These are phyloP conservation scores for Diaporthe citriasiana DNA, from an alignment of 2,329 filamentous ascomycete species.

Conservation along the genomic window DNA sequence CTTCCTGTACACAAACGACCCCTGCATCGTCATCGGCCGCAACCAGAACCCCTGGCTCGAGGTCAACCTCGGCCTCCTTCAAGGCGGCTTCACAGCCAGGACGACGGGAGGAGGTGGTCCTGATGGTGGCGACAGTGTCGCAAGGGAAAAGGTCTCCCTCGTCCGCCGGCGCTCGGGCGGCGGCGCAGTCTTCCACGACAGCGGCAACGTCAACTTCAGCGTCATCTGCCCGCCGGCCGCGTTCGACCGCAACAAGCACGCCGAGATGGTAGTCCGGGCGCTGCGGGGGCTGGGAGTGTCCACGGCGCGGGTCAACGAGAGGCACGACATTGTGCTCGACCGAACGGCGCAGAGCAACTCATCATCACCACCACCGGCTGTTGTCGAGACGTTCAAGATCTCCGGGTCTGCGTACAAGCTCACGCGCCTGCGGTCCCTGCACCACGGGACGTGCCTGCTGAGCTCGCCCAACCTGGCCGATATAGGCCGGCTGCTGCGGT, in stretches of 20 bases:
- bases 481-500: constrained; percentile 79
- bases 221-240: constrained; percentile 83
- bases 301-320: constrained; percentile 82
- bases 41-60: constrained; percentile 99
- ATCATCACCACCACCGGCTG: not conserved
- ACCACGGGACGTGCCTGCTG: constrained; percentile 93
- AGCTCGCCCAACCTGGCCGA: constrained; percentile 79
- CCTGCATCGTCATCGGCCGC: constrained; percentile 90
- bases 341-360: constrained; percentile 40
- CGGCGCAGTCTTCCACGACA: constrained; percentile 94
- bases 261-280: constrained; percentile 92
- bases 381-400: constrained; percentile 76
- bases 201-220: constrained; percentile 94
- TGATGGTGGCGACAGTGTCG: not conserved
- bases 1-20: constrained; percentile 89
- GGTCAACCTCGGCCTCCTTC: constrained; percentile 78
- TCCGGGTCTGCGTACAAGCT: constrained; percentile 97
- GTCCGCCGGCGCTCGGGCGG: constrained; percentile 90
- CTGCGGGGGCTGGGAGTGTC: constrained; percentile 71
- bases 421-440: constrained; percentile 82
- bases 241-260: constrained; percentile 90
- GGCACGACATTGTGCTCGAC: constrained; percentile 92
- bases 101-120: constrained; percentile 24
- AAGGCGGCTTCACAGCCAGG: constrained; percentile 46
- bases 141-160: constrained; percentile 63